A percentile compares a stretch with the other conserved stretches of the same genome.
Conservation (phyloP, 768 basidiomycete genomes). For the Lentinula sp. region DNA sequence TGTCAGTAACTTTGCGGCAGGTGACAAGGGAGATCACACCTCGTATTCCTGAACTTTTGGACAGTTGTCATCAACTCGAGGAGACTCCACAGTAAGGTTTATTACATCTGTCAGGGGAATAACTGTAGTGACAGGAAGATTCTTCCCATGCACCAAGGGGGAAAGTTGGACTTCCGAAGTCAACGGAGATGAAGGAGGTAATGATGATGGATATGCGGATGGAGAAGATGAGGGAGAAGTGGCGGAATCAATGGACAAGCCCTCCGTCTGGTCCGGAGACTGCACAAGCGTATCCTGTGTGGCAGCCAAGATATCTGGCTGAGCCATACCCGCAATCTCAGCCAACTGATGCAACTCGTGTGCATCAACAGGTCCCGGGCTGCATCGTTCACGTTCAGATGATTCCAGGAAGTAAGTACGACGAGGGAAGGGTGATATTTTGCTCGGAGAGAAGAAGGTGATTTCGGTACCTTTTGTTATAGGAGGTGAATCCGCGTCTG, state of each 20-base stretch:
- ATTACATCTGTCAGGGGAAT: background rate
- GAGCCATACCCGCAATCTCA: background rate
- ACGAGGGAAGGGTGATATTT: slow-evolving; percentile 2
- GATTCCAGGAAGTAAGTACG: slow-evolving; percentile 1
- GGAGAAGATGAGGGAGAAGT: background rate
- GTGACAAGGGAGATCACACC: background rate
- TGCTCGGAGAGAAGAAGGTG: background rate
- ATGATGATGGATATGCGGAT: background rate
- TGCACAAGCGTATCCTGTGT: background rate
- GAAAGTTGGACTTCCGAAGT: slow-evolving; percentile 4
- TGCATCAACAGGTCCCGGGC: background rate
- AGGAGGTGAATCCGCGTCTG: background rate
- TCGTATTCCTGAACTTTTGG: background rate
- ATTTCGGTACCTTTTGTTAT: background rate
- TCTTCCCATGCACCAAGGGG: background rate
- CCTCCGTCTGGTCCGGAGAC: background rate
- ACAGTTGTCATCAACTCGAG: background rate
- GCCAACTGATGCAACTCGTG: background rate
- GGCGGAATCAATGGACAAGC: background rate
- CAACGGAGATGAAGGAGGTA: slow-evolving; percentile 1
- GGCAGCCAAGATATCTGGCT: background rate
- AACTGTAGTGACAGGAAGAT: background rate
- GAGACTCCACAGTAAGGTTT: background rate
- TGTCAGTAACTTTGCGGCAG: background rate
- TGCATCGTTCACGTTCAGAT: background rate